Percentiles rank a stretch among this genome's conserved stretches.
phyloP scores from a whole-genome alignment of 768 basidiomycete species.

The Panaeolus papilionaceus region DNA sequence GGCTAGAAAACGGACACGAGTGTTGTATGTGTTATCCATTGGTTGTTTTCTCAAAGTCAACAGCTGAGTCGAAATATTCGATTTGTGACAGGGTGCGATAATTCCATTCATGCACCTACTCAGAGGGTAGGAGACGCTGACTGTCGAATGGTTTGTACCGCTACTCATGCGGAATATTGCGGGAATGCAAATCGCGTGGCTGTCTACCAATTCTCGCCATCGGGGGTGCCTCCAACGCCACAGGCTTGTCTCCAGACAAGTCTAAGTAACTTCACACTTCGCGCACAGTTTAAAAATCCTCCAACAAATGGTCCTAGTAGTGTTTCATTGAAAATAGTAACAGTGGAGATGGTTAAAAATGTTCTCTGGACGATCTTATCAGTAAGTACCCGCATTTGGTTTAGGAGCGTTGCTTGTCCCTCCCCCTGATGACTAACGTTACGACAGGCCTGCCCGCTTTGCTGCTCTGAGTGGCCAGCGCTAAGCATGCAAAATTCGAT shows the following conservation, averaged over 20 bases:
- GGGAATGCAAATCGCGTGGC: conserved; percentile 47
- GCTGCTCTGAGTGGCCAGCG: conserved; percentile 50
- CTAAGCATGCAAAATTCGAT: conserved; percentile 46
- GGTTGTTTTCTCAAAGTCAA: neutral
- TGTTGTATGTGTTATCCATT: conserved; percentile 46
- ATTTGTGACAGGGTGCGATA: conserved; percentile 44
- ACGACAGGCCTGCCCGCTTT: conserved; percentile 44
- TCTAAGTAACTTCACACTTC: conserved; percentile 44
- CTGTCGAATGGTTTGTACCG: conserved; percentile 46
- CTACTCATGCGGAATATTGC: conserved; percentile 44
- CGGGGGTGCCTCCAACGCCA: conserved; percentile 32
- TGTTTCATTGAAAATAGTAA: conserved; percentile 40
- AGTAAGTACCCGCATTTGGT: conserved; percentile 31
- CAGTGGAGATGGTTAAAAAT: conserved; percentile 46
- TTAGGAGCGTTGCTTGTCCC: neutral
- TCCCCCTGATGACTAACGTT: neutral
- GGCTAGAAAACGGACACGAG: conserved; percentile 52
- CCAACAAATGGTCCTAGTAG: conserved; percentile 35
- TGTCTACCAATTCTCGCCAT: conserved; percentile 40
- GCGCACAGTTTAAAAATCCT: conserved; percentile 42
- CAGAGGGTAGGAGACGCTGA: conserved; percentile 45
- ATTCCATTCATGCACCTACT: conserved; percentile 37
- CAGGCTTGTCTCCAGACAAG: conserved; percentile 36
- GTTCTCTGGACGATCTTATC: conserved; percentile 48
- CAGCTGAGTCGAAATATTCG: conserved; percentile 1